Base-by-base conservation (phyloP, 2,329 filamentous ascomycete genomes). In the Xylariaceae sp. region DNA sequence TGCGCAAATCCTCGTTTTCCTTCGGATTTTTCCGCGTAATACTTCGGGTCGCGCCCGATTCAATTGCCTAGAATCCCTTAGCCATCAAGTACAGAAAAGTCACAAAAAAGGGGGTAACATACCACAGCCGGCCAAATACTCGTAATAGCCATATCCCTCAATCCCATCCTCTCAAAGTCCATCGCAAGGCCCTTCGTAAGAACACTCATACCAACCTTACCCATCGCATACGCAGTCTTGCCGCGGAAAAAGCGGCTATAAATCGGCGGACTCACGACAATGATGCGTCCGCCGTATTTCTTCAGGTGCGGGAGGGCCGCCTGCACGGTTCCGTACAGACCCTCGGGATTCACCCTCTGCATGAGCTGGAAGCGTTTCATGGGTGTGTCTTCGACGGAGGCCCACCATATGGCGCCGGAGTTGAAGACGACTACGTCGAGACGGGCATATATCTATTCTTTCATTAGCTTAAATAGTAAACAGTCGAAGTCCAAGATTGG, bases 391-490 rank as follows among this genome's bases (percentile, higher is more conserved):
- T 86, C 81, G 0, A 95, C 84, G 1, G 87, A 82, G 0, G 87
- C 82, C 89, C 90, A 93, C 87, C 88, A 94, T 65, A 95, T 92
- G 2, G 90, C 90, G 47, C 90, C 90, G 0, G 87, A 86, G 72
- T 94, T 95, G 77, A 95, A 95, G 53, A 94, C 73, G 2, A 95
- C 74, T 0, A 88, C 87, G 70, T 94, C 89, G 2, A 95, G 76
- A 18, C 81, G 82, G 49, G 80, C 80, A 67, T 88, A 87, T 3
- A 73, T 77, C 67, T 83, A 64, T 9, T 49, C 48, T 17, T 2
- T 17, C 17, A 17, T 17, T 17, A 17, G 17, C 17, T 17, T 17
- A 17, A 17, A 41, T 13, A 9, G 13, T 41, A n/a, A n/a, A 10
- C 35, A 15, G 23, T n/a, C 17, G 3, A 35, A 23, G 23, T 30